Base-by-base conservation (phyloP, 2,329 filamentous ascomycete species). In the Erysiphe neolycopersici region DNA sequence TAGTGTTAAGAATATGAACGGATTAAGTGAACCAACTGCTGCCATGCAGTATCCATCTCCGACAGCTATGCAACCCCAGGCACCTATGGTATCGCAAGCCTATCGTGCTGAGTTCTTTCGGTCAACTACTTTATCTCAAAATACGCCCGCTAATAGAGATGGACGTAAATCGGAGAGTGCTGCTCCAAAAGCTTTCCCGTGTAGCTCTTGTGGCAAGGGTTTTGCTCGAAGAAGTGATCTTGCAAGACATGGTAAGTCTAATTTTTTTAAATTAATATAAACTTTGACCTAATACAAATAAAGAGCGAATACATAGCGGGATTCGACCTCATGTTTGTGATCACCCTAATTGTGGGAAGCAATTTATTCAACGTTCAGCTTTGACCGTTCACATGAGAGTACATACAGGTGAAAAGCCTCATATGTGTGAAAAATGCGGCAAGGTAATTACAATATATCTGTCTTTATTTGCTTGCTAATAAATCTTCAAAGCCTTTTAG, bases 341-440 rank as follows among this genome's bases (percentile, higher is more conserved):
- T 54, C 82, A 74, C 58, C 78, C 78, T 36, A 75, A 73, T 43
- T 98, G 89, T 59, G 81, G 81, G 50, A 98, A 95, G 62, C 81
- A 87, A 56, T 98, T 98, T 58, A 98, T 98, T 52, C 89, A 98
- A 60, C 73, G 89, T 45, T 94, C 85, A 26, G 89, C 89, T 18
- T 64, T 98, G 58, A 98, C 89, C 0, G 89, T 98, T 8, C 89
- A 95, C 60, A 77, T 81, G 56, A 79, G 89, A 52, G 85, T 94
- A 17, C 89, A 98, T 60, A 95, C 89, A 1, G 89, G 89, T 50
- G 89, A 95, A 64, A 98, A 98, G 62, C 89, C 89, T 42, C 89
- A 98, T 55, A 87, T 89, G 74, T 98, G 89, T 58, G 89, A 94
- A 61, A 75, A 81, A 49, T 95, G 89, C 59, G 82, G 83, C 59